Percentiles rank a stretch among this genome's conserved stretches.
These are phyloP conservation scores for Neurospora sp. DNA, from an alignment of 495 filamentous ascomycete genomes.

Conservation along the genomic window DNA sequence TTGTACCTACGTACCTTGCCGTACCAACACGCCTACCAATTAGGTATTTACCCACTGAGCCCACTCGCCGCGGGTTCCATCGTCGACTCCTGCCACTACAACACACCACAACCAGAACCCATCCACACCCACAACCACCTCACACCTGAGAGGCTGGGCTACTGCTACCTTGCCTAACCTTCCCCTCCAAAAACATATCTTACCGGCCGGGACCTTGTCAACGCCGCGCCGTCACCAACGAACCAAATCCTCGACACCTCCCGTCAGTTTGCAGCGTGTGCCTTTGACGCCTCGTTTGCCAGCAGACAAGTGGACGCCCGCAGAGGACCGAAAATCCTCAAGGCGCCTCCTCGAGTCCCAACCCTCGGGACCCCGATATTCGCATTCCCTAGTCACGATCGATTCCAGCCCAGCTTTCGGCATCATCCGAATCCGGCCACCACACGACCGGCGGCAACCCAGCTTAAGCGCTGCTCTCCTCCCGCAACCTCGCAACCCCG, in stretches of 20 bases:
- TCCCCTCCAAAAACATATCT: neutral
- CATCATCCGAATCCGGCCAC: neutral
- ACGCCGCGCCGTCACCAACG: neutral
- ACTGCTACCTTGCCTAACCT: neutral
- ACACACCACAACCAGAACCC: neutral
- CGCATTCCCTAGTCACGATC: neutral
- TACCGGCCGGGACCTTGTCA: neutral
- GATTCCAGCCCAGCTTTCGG: neutral
- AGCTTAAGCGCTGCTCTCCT: neutral
- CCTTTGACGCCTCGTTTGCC: neutral
- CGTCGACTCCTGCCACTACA: neutral
- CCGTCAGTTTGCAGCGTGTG: neutral
- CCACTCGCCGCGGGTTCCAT: neutral
- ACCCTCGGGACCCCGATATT: neutral
- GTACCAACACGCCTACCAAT: neutral
- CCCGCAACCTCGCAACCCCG: neutral
- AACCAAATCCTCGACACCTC: neutral
- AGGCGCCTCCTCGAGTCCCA: neutral
- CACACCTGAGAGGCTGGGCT: neutral
- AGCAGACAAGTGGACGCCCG: neutral
- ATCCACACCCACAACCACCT: neutral
- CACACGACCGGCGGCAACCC: conserved; percentile 1
- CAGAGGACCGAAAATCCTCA: neutral
- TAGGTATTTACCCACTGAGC: neutral
- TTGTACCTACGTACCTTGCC: neutral